A percentile compares a stretch with the other conserved stretches of the same genome.
phyloP scores from a whole-genome alignment of 2,329 filamentous ascomycete genomes.

The Colletotrichum eleusines region DNA sequence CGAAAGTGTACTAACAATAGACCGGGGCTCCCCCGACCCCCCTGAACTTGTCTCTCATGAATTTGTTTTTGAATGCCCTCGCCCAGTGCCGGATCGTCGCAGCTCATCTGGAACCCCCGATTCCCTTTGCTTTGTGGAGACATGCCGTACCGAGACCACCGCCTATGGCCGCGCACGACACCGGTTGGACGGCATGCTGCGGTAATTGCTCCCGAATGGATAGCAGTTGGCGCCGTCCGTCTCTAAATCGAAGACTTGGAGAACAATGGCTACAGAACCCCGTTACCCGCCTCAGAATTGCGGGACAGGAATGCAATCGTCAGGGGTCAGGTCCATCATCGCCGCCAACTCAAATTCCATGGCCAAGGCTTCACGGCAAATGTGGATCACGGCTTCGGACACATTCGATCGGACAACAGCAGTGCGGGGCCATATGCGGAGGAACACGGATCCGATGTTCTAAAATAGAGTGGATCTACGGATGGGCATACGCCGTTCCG shows the following conservation, averaged over 20 bases:
- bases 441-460: neutral
- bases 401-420: too few relatives aligned
- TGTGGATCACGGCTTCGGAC: neutral
- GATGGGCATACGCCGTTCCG: neutral
- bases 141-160: neutral
- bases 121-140: neutral
- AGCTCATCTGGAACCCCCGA: neutral
- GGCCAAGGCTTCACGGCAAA: neutral
- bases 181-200: neutral
- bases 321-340: neutral
- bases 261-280: neutral
- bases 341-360: neutral
- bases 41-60: neutral
- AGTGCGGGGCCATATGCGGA: neutral
- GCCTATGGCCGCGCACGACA: neutral
- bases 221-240: too few relatives aligned
- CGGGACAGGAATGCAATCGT: neutral
- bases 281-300: neutral
- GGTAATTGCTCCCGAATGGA: neutral
- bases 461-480: accelerated
- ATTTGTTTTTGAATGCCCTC: slow-evolving; percentile 13
- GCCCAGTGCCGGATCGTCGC: slow-evolving; percentile 26
- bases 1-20: slow-evolving; percentile 33
- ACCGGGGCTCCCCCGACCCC: too few relatives aligned
- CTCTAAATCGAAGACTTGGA: neutral